These are phyloP conservation scores for Fraxinus xanthoxyloides DNA, from an alignment of 305 asterid species.

Conservation along the genomic window DNA sequence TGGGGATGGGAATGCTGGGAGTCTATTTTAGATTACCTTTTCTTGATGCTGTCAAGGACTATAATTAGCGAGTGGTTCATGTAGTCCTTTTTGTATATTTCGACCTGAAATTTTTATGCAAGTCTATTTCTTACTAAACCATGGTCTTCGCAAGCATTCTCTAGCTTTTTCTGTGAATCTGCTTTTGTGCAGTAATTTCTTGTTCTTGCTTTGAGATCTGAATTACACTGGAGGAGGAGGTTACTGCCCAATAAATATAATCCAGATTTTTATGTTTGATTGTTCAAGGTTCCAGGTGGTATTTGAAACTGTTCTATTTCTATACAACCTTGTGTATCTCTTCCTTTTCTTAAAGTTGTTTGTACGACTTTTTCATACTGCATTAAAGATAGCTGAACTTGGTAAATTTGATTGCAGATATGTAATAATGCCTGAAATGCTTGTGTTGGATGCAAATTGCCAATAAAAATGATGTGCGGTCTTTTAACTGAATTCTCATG, in stretches of 20 bases:
- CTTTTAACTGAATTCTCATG: neutral
- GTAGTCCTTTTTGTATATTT: neutral
- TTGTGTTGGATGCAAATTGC: neutral
- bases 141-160: neutral
- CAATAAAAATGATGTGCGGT: neutral
- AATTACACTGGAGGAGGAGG: neutral
- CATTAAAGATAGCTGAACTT: neutral
- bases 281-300: neutral
- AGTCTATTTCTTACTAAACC: neutral
- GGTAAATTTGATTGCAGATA: neutral
- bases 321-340: neutral
- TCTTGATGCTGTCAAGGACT: neutral
- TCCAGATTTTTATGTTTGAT: neutral
- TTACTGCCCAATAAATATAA: neutral
- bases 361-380: neutral
- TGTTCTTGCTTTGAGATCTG: neutral
- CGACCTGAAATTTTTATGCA: neutral
- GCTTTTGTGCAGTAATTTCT: neutral
- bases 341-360: neutral
- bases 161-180: neutral
- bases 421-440: neutral
- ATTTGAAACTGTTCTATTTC: neutral
- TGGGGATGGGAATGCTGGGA: neutral
- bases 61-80: neutral
- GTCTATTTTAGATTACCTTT: neutral